Evolutionary conservation across 805 yeast genomes (phyloP).

Genomic region (Starmerella khaoyaiensis): DNA sequence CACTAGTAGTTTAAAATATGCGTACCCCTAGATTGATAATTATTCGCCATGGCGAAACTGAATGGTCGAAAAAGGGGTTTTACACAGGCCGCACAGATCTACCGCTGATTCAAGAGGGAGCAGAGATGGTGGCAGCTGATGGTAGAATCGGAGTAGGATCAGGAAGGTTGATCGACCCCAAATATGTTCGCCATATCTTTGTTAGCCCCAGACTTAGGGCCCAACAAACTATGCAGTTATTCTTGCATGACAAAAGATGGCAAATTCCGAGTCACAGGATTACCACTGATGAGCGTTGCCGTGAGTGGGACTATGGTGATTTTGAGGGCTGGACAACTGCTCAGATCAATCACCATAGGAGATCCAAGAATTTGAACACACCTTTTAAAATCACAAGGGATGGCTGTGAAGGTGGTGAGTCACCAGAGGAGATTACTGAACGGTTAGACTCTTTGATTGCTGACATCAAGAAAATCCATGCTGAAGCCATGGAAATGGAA

Average conservation of each 20-base stretch:
- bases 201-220: conserved; percentile 80
- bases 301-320: conserved; percentile 96
- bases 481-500: conserved; percentile 23
- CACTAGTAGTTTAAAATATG: background rate
- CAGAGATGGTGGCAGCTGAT: conserved; percentile 57
- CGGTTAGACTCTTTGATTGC: conserved; percentile 62
- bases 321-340: conserved; percentile 73
- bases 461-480: conserved; percentile 41
- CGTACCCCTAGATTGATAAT: conserved; percentile 30
- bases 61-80: conserved; percentile 90
- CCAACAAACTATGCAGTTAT: conserved; percentile 52
- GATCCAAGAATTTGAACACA: conserved; percentile 10
- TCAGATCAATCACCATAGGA: conserved; percentile 40
- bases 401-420: conserved; percentile 89
- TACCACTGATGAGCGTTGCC: conserved; percentile 41
- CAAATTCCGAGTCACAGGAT: conserved; percentile 18
- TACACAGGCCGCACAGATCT: conserved; percentile 80
- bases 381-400: conserved; percentile 68
- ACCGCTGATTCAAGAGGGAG: conserved; percentile 66
- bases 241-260: conserved; percentile 39
- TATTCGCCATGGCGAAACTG: conserved; percentile 55
- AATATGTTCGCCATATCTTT: conserved; percentile 47
- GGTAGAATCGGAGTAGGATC: conserved; percentile 56
- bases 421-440: conserved; percentile 46
- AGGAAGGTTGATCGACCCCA: conserved; percentile 50